Base-by-base conservation (phyloP, 305 asterid genomes). In the Ilex paraguariensis region DNA sequence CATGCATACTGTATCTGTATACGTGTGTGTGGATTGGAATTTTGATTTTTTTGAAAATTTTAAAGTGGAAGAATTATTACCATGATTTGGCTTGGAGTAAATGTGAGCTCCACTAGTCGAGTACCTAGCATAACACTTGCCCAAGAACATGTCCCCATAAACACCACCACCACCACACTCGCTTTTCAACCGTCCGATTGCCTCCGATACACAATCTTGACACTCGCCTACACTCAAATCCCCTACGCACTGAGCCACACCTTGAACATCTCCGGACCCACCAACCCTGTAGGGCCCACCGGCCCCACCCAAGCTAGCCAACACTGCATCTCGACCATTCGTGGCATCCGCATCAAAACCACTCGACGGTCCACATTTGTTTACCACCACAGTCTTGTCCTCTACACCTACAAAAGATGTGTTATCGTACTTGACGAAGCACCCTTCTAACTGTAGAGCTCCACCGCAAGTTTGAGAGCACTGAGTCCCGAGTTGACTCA, bases 121-220 rank as follows among this genome's bases (percentile, higher is more conserved):
- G 73, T 84, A 88, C 73, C 98, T 79, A 55, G 95, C 98, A 17
- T 91, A 91, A 36, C 98, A 91, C 74, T 87, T 91, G 0, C 72
- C 88, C 84, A 91, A 73, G 42, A 88, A 91, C 93, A 91, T 80
- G 31, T 91, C 98, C 3, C 98, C 98, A 59, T 69, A 89, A 51
- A 80, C 84, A 0, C 80, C 92, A 73, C 92, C 92, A 73, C 92
- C 95, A 15, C 88, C 95, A 75, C 98, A 91, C 79, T 89, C 97
- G 46, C 70, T 73, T 74, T 70, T 91, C 76, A 91, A 65, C 83
- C 82, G 87, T 66, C 78, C 64, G 57, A 88, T 79, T 44, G 95
- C 95, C 81, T 85, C 97, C 73, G 84, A 59, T 59, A 89, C 21
- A 40, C 98, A 91, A 57, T 87, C 96, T 79, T 91, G 95, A 33